phyloP scores from a whole-genome alignment of 23 red algal genomes.

The Gracilariopsis chorda region DNA sequence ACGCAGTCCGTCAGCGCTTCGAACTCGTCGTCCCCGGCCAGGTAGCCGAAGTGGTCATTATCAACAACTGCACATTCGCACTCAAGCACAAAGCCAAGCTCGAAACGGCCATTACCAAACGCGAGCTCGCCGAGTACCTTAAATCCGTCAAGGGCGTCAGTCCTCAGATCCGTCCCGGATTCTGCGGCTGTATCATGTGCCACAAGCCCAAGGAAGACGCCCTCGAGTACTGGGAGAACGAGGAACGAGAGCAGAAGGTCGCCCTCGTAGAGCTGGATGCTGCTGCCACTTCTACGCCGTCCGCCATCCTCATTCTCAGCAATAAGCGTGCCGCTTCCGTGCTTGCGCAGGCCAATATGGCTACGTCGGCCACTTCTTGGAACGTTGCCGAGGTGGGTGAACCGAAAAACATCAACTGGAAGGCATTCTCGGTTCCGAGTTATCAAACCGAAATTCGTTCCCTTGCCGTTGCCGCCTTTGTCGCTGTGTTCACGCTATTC shows the following conservation, averaged over 20 bases:
- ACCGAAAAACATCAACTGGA: slow-evolving; percentile 57
- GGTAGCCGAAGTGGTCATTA: slow-evolving; percentile 24
- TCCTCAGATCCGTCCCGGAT: slow-evolving; percentile 9
- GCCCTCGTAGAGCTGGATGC: slow-evolving; percentile 2
- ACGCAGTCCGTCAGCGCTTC: slow-evolving; percentile 34
- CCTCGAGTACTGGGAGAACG: slow-evolving; percentile 46
- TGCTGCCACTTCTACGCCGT: neutral
- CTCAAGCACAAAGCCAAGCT: slow-evolving; percentile 45
- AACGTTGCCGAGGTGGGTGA: slow-evolving; percentile 26
- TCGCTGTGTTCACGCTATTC: slow-evolving; percentile 50
- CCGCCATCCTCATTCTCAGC: slow-evolving; percentile 60
- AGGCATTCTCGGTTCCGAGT: slow-evolving; percentile 29
- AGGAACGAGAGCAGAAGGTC: neutral
- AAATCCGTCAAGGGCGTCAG: slow-evolving; percentile 10
- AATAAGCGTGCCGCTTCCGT: slow-evolving; percentile 40
- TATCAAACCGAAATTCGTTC: slow-evolving; percentile 16
- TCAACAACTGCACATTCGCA: neutral
- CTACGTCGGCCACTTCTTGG: slow-evolving; percentile 41
- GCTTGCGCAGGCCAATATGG: slow-evolving; percentile 56
- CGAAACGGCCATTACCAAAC: slow-evolving; percentile 14
- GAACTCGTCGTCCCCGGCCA: slow-evolving; percentile 60
- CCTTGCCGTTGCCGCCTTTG: slow-evolving; percentile 19
- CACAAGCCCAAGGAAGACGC: slow-evolving; percentile 52
- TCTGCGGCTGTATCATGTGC: slow-evolving; percentile 55
- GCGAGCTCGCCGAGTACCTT: slow-evolving; percentile 57